Conservation (phyloP, 2,329 filamentous ascomycete species). For the Trichoderma lentiforme region DNA sequence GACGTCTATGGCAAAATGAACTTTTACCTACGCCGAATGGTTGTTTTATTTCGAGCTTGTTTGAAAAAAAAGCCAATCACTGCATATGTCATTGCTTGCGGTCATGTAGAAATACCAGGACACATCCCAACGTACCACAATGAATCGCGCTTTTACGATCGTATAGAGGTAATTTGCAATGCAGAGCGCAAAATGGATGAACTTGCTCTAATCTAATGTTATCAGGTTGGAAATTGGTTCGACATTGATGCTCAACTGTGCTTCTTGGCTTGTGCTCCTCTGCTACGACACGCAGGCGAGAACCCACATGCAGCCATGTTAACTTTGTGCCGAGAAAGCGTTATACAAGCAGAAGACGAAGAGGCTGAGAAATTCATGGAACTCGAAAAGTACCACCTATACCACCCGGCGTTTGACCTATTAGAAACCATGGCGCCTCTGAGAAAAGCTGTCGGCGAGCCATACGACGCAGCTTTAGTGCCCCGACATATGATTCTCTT, state of each 20-base stretch:
- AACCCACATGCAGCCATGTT: constrained; percentile 28
- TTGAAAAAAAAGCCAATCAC: background rate
- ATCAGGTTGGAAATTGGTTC: constrained; percentile 23
- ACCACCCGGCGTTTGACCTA: background rate
- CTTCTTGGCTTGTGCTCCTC: background rate
- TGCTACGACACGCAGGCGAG: constrained; percentile 25
- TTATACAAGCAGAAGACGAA: background rate
- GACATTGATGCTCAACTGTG: constrained; percentile 19
- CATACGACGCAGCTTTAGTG: background rate
- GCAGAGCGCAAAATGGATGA: background rate
- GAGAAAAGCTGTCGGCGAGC: background rate
- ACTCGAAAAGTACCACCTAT: constrained; percentile 1
- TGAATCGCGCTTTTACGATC: background rate
- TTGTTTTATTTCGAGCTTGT: constrained; percentile 23
- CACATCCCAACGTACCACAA: background rate
- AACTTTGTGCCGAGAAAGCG: constrained; percentile 18
- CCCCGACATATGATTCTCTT: constrained; percentile 24
- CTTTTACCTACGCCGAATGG: constrained; percentile 25
- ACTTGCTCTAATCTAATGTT: background rate
- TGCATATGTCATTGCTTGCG: background rate
- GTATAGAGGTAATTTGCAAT: constrained; percentile 2
- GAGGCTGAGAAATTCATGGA: background rate
- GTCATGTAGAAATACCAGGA: background rate
- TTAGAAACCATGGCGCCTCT: constrained; percentile 25
- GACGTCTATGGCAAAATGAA: constrained; percentile 32